phyloP scores from a whole-genome alignment of 371 early-diverging fungal species.

The Syncephalis fuscata region DNA sequence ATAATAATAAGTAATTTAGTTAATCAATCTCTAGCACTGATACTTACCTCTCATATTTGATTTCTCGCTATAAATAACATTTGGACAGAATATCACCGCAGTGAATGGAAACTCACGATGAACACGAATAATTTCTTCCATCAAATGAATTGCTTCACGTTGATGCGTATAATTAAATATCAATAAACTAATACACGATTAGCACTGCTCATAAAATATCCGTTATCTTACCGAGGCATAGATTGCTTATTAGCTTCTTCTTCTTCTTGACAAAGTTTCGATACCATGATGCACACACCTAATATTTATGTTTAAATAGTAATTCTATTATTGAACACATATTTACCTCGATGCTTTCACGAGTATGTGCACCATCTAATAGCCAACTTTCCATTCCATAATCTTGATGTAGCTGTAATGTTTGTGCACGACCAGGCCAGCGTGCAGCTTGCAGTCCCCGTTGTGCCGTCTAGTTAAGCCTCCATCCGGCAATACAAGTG shows the following conservation, averaged over 20 bases:
- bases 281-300: conserved; percentile 62
- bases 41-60: background rate
- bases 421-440: conserved; percentile 89
- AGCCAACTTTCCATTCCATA: conserved; percentile 43
- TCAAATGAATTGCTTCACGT: too few species aligned
- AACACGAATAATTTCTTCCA: too few species aligned
- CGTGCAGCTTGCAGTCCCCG: conserved; percentile 40
- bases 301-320: background rate
- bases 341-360: conserved; percentile 53
- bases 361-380: conserved; percentile 92
- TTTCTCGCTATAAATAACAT: background rate
- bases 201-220: background rate
- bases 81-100: background rate
- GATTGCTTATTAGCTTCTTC: conserved; percentile 5
- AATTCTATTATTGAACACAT: background rate
- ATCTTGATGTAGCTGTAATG: conserved; percentile 16
- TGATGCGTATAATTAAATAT: background rate
- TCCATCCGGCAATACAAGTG: conserved; percentile 5
- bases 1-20: background rate
- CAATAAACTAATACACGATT: too few species aligned
- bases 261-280: conserved; percentile 10
- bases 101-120: background rate
- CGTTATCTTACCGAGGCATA: background rate
- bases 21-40: background rate
- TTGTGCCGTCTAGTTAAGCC: conserved; percentile 24